Conservation (phyloP, 257 asterid species). For the Nicotiana paniculata region DNA sequence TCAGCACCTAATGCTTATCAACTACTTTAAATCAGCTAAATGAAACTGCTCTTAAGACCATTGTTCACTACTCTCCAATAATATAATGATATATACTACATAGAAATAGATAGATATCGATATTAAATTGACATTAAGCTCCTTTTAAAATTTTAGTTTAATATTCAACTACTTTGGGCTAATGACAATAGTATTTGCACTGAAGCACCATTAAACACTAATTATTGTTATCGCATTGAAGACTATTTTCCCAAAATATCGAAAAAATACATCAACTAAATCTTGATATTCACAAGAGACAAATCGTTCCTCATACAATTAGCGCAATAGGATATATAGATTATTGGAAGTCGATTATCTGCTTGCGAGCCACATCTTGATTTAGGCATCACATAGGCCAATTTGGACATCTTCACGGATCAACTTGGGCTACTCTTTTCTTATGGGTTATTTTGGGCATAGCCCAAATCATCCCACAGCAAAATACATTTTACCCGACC, state of each 20-base stretch:
- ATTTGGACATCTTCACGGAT: not conserved
- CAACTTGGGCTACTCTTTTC: not conserved
- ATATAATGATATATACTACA: too few relatives aligned
- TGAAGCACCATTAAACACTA: too few relatives aligned
- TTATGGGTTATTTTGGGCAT: not conserved
- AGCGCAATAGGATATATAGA: not conserved
- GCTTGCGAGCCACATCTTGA: not conserved
- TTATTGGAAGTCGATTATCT: not conserved
- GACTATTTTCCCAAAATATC: not conserved
- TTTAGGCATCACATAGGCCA: not conserved
- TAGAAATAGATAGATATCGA: too few relatives aligned
- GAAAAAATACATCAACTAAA: not conserved
- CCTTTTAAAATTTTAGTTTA: not conserved
- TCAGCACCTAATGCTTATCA: too few relatives aligned
- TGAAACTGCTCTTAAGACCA: too few relatives aligned
- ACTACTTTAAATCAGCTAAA: too few relatives aligned
- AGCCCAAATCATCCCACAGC: not conserved
- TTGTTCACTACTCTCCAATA: too few relatives aligned
- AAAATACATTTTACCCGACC: not conserved
- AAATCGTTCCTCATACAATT: not conserved
- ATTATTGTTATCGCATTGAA: too few relatives aligned
- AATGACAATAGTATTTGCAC: not conserved
- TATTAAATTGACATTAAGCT: not conserved
- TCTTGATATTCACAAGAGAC: not conserved
- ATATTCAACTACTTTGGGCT: not conserved